Conservation (phyloP, 2,329 filamentous ascomycete genomes). For the Cladosporium phlei region DNA sequence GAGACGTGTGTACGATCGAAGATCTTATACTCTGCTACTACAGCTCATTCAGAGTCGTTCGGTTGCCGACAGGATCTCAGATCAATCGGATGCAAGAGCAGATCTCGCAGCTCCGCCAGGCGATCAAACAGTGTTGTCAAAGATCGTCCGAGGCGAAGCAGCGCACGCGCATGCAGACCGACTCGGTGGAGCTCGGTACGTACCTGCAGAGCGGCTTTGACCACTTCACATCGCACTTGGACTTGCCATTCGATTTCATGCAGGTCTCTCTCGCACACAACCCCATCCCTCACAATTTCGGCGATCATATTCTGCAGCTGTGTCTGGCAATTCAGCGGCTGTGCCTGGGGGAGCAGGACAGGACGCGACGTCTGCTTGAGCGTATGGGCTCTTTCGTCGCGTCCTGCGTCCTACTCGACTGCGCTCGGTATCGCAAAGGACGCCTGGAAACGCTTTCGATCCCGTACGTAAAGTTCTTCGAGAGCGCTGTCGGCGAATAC, state of each 20-base stretch:
- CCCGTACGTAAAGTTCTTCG: constrained; percentile 40
- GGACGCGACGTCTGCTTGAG: background rate
- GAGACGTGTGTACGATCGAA: constrained; percentile 40
- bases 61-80: constrained; percentile 43
- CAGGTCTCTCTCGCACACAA: constrained; percentile 42
- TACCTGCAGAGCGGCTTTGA: constrained; percentile 49
- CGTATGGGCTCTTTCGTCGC: background rate
- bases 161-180: constrained; percentile 44
- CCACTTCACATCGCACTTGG: constrained; percentile 44
- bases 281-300: constrained; percentile 44
- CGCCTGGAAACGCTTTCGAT: constrained; percentile 35
- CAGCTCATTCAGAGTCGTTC: constrained; percentile 43
- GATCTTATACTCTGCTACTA: constrained; percentile 50
- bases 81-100: constrained; percentile 49
- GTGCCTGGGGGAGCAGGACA: no score
- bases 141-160: constrained; percentile 40
- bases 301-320: constrained; percentile 48
- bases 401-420: constrained; percentile 42
- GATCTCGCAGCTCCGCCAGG: constrained; percentile 42
- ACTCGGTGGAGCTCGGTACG: constrained; percentile 42
- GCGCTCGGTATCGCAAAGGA: constrained; percentile 28
- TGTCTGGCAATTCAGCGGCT: no score
- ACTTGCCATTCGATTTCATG: constrained; percentile 50
- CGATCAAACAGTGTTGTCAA: constrained; percentile 40
- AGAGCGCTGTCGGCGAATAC: no score